Conservation (phyloP, 2,329 filamentous ascomycete genomes). For the Trematosphaeria pertusa region DNA sequence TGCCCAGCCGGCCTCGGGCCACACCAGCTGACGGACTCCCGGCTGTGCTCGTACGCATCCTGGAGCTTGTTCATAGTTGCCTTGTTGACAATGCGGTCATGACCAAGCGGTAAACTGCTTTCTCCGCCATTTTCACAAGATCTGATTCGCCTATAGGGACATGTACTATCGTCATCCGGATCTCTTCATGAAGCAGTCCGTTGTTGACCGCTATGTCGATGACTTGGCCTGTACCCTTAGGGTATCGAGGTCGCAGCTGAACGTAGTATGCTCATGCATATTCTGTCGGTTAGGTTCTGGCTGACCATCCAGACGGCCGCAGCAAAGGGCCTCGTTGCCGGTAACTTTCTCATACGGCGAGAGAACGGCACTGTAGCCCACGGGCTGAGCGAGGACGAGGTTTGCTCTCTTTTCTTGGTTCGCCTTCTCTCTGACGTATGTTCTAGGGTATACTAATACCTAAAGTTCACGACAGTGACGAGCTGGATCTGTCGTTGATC, state of each 20-base stretch:
- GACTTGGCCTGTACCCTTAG: conserved; percentile 75
- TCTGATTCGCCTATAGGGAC: conserved; percentile 60
- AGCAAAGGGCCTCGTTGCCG: conserved; percentile 74
- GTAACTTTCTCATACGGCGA: conserved; percentile 60
- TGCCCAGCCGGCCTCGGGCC: background rate
- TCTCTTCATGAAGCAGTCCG: conserved; percentile 71
- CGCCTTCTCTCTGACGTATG: conserved; percentile 1
- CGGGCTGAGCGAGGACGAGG: conserved; percentile 52
- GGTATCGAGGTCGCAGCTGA: conserved; percentile 68
- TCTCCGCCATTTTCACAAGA: background rate
- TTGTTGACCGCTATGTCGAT: conserved; percentile 76
- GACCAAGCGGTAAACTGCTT: conserved; percentile 60
- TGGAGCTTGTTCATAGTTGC: conserved; percentile 62
- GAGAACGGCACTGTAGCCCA: conserved; percentile 53
- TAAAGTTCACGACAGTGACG: conserved; percentile 55
- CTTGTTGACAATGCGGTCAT: conserved; percentile 56
- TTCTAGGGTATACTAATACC: conserved; percentile 69
- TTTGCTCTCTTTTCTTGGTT: conserved; percentile 16
- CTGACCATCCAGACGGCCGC: conserved; percentile 67
- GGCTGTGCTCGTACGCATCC: conserved; percentile 63
- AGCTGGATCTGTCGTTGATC: conserved; percentile 57
- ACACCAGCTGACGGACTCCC: conserved; percentile 13
- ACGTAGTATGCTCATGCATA: conserved; percentile 75
- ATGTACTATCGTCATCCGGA: conserved; percentile 80
- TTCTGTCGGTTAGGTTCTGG: too few relatives aligned